phyloP scores from a whole-genome alignment of 2,329 filamentous ascomycete genomes.

The Colletotrichum melonis region DNA sequence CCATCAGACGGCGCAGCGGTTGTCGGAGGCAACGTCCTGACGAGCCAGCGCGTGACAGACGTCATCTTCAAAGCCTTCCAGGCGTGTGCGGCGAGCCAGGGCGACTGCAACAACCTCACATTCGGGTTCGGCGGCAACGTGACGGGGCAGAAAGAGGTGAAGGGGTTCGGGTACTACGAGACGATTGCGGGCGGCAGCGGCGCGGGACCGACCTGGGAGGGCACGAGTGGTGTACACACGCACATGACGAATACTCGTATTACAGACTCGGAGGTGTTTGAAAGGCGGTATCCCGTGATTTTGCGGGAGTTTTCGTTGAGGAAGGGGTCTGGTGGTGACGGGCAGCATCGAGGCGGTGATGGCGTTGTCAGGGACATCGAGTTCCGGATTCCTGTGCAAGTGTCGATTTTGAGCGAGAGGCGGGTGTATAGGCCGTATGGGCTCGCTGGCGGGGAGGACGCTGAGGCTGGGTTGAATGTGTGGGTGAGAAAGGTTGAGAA shows the following conservation, averaged over 20 bases:
- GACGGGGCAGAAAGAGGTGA: slow-evolving; percentile 48
- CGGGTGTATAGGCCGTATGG: slow-evolving; percentile 85
- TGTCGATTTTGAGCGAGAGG: slow-evolving; percentile 81
- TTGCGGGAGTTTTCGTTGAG: slow-evolving; percentile 77
- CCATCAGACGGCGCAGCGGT: slow-evolving; percentile 83
- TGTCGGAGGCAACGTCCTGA: slow-evolving; percentile 81
- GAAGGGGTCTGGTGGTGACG: slow-evolving; percentile 70
- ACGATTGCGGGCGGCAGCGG: slow-evolving; percentile 74
- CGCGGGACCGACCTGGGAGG: slow-evolving; percentile 68
- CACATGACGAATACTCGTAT: slow-evolving; percentile 85
- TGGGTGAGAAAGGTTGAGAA: slow-evolving; percentile 83
- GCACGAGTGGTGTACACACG: slow-evolving; percentile 56
- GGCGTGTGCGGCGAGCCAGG: slow-evolving; percentile 82
- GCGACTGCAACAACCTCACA: slow-evolving; percentile 86
- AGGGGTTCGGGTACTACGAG: slow-evolving; percentile 66
- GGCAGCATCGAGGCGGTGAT: slow-evolving; percentile 77
- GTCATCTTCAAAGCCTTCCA: slow-evolving; percentile 76
- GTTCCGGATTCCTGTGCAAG: slow-evolving; percentile 80
- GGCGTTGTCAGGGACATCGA: slow-evolving; percentile 84
- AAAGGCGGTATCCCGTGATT: slow-evolving; percentile 74
- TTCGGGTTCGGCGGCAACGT: slow-evolving; percentile 75
- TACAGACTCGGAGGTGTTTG: slow-evolving; percentile 62
- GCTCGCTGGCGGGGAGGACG: slow-evolving; percentile 84
- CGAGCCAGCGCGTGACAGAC: slow-evolving; percentile 56
- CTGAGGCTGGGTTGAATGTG: slow-evolving; percentile 82